Base-by-base conservation (phyloP, 148 eudicot genomes). In the Chenopodium quinoa region DNA sequence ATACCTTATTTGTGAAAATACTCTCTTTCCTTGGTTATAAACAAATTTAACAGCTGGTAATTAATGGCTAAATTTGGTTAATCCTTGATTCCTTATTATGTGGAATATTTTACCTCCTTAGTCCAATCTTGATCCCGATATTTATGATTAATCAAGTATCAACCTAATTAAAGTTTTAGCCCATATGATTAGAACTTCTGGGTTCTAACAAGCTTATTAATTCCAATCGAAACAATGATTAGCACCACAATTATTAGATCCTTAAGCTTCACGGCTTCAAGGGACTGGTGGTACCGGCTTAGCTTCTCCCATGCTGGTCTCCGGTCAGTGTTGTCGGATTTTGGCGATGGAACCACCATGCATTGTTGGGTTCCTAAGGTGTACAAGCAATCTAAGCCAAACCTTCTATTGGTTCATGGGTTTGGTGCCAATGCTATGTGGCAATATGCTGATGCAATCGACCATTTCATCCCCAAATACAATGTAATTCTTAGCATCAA, bases 401-500 rank as follows among this genome's bases (percentile, higher is more conserved):
- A 86, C 60, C 89, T 95, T n/a, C 47, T 95, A 40, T 84, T 95
- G 83, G 79, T 95, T 16, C 98, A 95, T 79, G 96, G 98, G 0
- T 93, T 93, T 74, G 98, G 98, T 0, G 97, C 98, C 85, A 92
- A 95, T 69, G 97, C 97, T 37, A 95, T 90, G 96, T 95, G 98
- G 98, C 98, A 95, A 82, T 95, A 86, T 80, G 73, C 86, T 19
- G 89, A 90, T 40, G 81, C 84, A 34, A 84, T 95, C 64, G 82
- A 79, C 58, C 93, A 92, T 71, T 77, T 95, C 78, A 82, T 84
- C 44, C 89, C 94, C 1, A 82, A 80, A 31, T 93, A 87, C 85
- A 95, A 95, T 78, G 88, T 85, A 74, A 60, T 17, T 13, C 22
- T 17, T 56, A 56, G 22, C 62, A 20, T 34, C 58, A 20, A 19